Percentiles rank a stretch among this genome's conserved stretches.
Conservation (phyloP, 192 early-diverging fungal species). For the Fimicolochytrium jonesii region DNA sequence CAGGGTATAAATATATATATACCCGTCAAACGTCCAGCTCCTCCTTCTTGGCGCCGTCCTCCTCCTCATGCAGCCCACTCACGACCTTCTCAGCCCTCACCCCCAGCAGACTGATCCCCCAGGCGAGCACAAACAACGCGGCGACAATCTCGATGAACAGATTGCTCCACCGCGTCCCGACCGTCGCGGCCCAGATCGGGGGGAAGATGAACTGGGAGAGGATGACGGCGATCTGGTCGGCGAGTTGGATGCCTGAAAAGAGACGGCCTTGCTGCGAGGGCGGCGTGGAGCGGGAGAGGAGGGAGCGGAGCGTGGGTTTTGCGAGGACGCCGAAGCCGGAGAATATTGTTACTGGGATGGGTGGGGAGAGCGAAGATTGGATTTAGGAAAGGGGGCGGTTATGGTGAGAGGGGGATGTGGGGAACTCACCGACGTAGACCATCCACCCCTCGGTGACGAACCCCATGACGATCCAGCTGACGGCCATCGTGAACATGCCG, state of each 20-base stretch:
- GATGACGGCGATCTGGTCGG: slow-evolving; percentile 19
- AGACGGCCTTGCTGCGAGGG: slow-evolving; percentile 28
- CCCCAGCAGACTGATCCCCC: background rate
- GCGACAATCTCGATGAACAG: slow-evolving; percentile 1
- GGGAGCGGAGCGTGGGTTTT: slow-evolving; percentile 28
- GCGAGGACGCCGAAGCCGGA: slow-evolving; percentile 35
- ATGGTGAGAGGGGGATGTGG: too few species aligned
- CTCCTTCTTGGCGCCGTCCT: background rate
- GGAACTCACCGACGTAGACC: slow-evolving; percentile 31
- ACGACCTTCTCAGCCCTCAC: background rate
- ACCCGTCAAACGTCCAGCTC: background rate
- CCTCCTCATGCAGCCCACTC: background rate
- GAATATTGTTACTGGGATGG: too few species aligned
- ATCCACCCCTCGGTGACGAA: slow-evolving; percentile 26
- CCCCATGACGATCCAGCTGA: slow-evolving; percentile 15
- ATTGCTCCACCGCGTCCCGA: slow-evolving; percentile 6
- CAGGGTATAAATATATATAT: too few species aligned
- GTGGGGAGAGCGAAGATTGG: too few species aligned
- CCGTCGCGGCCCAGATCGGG: slow-evolving; percentile 23
- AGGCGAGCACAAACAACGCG: background rate
- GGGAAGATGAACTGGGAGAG: slow-evolving; percentile 25
- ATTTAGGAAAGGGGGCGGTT: too few species aligned
- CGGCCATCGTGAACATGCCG: slow-evolving; percentile 16
- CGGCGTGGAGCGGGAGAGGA: slow-evolving; percentile 33
- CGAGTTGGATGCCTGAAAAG: slow-evolving; percentile 19